phyloP scores from a whole-genome alignment of 2,329 filamentous ascomycete species.

The Diplodia scrobiculata region DNA sequence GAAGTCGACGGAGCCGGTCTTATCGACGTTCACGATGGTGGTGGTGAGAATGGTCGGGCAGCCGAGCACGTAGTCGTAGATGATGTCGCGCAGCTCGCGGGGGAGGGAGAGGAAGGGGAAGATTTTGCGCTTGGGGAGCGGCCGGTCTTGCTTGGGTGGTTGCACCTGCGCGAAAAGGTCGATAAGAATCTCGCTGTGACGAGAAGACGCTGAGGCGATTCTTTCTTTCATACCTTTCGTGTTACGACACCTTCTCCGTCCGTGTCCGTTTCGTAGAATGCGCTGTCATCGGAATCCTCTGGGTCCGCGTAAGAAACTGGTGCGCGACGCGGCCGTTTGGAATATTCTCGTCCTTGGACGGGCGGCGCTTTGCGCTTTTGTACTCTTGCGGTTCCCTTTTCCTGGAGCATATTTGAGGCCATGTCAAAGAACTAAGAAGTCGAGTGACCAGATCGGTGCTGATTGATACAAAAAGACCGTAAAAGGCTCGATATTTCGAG shows the following conservation, averaged over 20 bases:
- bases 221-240: slow-evolving; percentile 2
- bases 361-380: neutral
- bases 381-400: neutral
- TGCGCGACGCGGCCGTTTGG: neutral
- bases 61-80: slow-evolving; percentile 38
- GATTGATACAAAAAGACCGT: neutral
- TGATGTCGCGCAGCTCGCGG: slow-evolving; percentile 42
- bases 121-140: slow-evolving; percentile 38
- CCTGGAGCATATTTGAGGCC: neutral
- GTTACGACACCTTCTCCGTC: neutral
- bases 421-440: neutral
- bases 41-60: slow-evolving; percentile 36
- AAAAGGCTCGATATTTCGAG: neutral
- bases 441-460: neutral
- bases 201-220: neutral
- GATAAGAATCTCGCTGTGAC: neutral
- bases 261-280: slow-evolving; percentile 10
- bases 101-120: slow-evolving; percentile 43
- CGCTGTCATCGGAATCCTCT: slow-evolving; percentile 10
- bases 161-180: neutral
- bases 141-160: slow-evolving; percentile 1
- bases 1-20: neutral
- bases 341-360: neutral
- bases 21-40: slow-evolving; percentile 2
- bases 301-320: slow-evolving; percentile 10